Percentiles rank a stretch among this genome's conserved stretches.
phyloP scores from a whole-genome alignment of 2,329 filamentous ascomycete genomes.

The Colletotrichum incanum region DNA sequence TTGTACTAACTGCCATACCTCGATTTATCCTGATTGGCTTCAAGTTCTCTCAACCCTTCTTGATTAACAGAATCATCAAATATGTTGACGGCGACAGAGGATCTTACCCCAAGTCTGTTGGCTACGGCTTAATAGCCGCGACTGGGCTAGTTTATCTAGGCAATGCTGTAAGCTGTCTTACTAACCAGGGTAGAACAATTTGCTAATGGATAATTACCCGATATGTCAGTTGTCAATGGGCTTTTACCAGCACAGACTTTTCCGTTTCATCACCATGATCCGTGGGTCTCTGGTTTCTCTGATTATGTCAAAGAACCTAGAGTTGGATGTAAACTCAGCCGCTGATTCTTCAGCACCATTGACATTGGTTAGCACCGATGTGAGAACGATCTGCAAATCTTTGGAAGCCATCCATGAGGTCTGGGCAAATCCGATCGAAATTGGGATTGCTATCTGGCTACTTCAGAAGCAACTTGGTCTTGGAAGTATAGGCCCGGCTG shows the following conservation, averaged over 20 bases:
- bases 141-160: slow-evolving; percentile 53
- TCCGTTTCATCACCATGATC: slow-evolving; percentile 44
- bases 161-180: slow-evolving; percentile 47
- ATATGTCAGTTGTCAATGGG: slow-evolving; percentile 43
- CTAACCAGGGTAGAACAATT: not conserved
- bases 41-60: slow-evolving; percentile 51
- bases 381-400: slow-evolving; percentile 49
- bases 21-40: slow-evolving; percentile 50
- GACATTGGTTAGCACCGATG: slow-evolving; percentile 47
- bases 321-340: not conserved
- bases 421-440: slow-evolving; percentile 52
- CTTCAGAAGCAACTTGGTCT: slow-evolving; percentile 51
- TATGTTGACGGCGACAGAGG: slow-evolving; percentile 44
- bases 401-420: slow-evolving; percentile 46
- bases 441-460: slow-evolving; percentile 52
- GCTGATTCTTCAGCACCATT: slow-evolving; percentile 35
- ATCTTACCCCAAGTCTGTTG: slow-evolving; percentile 45
- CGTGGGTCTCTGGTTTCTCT: slow-evolving; percentile 30
- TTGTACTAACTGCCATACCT: slow-evolving; percentile 50
- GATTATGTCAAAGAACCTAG: slow-evolving; percentile 25
- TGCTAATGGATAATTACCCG: too few relatives aligned
- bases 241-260: slow-evolving; percentile 53
- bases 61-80: slow-evolving; percentile 44
- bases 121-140: slow-evolving; percentile 52
- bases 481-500: slow-evolving; percentile 52